These are phyloP conservation scores for Ascochyta koolunga DNA, from an alignment of 2,329 filamentous ascomycete species.

Conservation along the genomic window DNA sequence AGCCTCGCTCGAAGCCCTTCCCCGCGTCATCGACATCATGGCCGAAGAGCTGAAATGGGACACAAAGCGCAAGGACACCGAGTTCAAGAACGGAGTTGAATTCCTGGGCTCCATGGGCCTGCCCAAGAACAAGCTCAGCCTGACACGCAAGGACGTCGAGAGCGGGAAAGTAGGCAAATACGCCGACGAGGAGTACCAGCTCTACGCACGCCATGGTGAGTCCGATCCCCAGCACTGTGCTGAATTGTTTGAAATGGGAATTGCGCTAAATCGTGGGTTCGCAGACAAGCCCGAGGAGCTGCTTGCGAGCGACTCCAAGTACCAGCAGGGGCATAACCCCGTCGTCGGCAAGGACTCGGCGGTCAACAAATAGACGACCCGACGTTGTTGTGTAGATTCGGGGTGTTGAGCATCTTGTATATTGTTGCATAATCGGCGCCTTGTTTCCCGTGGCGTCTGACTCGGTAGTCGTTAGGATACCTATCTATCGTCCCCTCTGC, in stretches of 20 bases:
- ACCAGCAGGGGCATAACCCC: slow-evolving; percentile 53
- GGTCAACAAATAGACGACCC: slow-evolving; percentile 54
- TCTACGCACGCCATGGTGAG: slow-evolving; percentile 59
- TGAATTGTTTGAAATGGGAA: slow-evolving; percentile 30
- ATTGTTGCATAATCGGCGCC: slow-evolving; percentile 18
- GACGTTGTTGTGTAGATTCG: not conserved
- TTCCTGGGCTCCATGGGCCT: slow-evolving; percentile 69
- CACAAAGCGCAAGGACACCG: slow-evolving; percentile 70
- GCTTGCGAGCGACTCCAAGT: slow-evolving; percentile 57
- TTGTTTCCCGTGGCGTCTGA: slow-evolving; percentile 9
- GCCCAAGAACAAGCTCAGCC: slow-evolving; percentile 59
- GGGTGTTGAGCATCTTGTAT: slow-evolving; percentile 10
- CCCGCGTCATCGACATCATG: slow-evolving; percentile 89
- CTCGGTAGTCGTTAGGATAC: slow-evolving; percentile 11
- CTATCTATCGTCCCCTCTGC: not conserved
- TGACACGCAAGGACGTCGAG: slow-evolving; percentile 66
- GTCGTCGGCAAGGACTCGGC: slow-evolving; percentile 51
- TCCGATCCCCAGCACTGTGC: slow-evolving; percentile 23
- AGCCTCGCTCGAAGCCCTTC: slow-evolving; percentile 84
- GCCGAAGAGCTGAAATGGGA: slow-evolving; percentile 82
- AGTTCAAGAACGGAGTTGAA: slow-evolving; percentile 75
- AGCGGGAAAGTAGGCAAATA: slow-evolving; percentile 54
- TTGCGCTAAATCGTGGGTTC: slow-evolving; percentile 27
- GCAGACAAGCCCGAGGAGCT: slow-evolving; percentile 61
- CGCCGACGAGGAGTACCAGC: slow-evolving; percentile 55